Conservation (phyloP, 2,329 filamentous ascomycete species). For the Sporothrix euskadiensis region DNA sequence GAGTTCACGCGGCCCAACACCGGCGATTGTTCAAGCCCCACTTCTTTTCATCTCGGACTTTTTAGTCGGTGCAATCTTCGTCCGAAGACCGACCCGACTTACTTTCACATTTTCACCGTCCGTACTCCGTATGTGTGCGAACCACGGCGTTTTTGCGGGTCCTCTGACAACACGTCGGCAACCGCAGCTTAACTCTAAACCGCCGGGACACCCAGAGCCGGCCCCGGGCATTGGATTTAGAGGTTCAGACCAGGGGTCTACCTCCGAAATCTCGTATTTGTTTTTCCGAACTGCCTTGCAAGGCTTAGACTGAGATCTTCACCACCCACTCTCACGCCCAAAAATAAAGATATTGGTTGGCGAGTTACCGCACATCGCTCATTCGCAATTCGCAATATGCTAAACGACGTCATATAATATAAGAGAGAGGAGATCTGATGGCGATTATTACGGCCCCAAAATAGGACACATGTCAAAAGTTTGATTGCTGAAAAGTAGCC, state of each 20-base stretch:
- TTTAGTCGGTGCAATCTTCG: conserved; percentile 33
- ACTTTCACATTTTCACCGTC: background rate
- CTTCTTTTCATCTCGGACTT: conserved; percentile 30
- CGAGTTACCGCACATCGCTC: background rate
- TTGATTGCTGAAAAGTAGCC: background rate
- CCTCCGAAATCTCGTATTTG: conserved; percentile 1
- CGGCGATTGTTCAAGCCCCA: background rate
- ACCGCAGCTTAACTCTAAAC: background rate
- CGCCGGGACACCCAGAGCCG: background rate
- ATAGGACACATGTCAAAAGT: background rate
- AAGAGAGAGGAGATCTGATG: background rate
- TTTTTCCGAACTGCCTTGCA: background rate
- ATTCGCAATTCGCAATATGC: background rate
- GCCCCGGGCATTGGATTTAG: conserved; percentile 1
- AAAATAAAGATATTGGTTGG: background rate
- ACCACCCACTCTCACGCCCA: background rate
- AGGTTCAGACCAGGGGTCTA: background rate
- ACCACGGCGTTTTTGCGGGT: background rate
- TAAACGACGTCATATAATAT: background rate
- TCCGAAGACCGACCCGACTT: conserved; percentile 32
- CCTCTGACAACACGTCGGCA: background rate
- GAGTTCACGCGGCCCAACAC: background rate
- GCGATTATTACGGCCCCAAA: background rate
- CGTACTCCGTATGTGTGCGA: too few relatives aligned
- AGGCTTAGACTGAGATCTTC: background rate